Conservation (phyloP, 345 rosid genomes). For the Geranium brycei region DNA sequence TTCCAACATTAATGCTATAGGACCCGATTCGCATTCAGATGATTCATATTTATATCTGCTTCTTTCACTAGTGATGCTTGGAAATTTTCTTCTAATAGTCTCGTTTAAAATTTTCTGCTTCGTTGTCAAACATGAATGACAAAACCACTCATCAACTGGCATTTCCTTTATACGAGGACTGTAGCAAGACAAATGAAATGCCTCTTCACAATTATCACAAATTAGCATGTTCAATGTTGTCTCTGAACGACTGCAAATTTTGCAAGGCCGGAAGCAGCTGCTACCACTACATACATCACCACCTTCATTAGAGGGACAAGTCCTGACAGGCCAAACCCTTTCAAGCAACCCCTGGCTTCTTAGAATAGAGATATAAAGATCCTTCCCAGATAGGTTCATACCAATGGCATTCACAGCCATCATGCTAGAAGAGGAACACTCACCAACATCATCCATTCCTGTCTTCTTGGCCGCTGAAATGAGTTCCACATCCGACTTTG, state of each 20-base stretch:
- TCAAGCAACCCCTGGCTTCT: constrained; percentile 23
- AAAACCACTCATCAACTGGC: constrained; percentile 68
- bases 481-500: constrained; percentile 43
- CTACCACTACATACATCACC: constrained; percentile 12
- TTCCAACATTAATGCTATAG: constrained; percentile 37
- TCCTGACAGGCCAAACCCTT: constrained; percentile 13
- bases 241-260: constrained; percentile 44
- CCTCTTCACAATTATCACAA: constrained; percentile 79
- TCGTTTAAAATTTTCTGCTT: constrained; percentile 29
- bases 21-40: constrained; percentile 22
- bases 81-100: constrained; percentile 14
- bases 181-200: constrained; percentile 71
- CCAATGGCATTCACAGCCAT: constrained; percentile 9
- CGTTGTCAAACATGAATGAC: constrained; percentile 55
- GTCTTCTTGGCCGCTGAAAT: constrained; percentile 27
- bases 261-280: constrained; percentile 41
- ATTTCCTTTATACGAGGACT: constrained; percentile 36
- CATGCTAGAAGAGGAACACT: constrained; percentile 53
- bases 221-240: constrained; percentile 44
- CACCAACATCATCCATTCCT: constrained; percentile 41
- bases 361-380: constrained; percentile 27
- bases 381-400: constrained; percentile 29
- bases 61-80: constrained; percentile 22
- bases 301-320: constrained; percentile 15
- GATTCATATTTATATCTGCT: constrained; percentile 24